Evolutionary conservation across 2,329 filamentous ascomycete genomes (phyloP).

Genomic region (Sclerotinia borealis): DNA sequence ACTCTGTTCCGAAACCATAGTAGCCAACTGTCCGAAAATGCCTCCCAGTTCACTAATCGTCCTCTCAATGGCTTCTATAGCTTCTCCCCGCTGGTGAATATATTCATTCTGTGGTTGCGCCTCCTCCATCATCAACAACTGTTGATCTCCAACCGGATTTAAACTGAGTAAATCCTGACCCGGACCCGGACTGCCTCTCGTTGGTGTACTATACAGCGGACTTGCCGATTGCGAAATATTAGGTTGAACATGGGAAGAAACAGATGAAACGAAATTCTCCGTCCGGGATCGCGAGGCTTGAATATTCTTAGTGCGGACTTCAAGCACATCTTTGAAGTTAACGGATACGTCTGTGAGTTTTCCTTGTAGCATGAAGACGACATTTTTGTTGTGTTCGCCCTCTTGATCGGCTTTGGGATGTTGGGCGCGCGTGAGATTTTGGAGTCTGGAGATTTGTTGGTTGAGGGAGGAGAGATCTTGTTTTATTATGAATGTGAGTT

Average conservation of each 20-base stretch:
- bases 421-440: conserved; percentile 69
- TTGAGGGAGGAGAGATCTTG: conserved; percentile 85
- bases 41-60: conserved; percentile 88
- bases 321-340: conserved; percentile 96
- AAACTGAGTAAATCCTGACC: conserved; percentile 70
- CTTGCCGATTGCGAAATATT: conserved; percentile 70
- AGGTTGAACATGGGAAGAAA: conserved; percentile 67
- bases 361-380: conserved; percentile 84
- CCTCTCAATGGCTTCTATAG: conserved; percentile 92
- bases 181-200: conserved; percentile 58
- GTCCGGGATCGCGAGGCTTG: conserved; percentile 87
- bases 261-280: conserved; percentile 92
- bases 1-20: conserved; percentile 95
- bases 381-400: conserved; percentile 96
- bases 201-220: conserved; percentile 78
- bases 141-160: conserved; percentile 79
- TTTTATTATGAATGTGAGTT: conserved; percentile 96
- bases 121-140: conserved; percentile 90
- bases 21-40: conserved; percentile 89
- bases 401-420: conserved; percentile 70
- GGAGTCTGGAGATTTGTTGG: conserved; percentile 79
- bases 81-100: conserved; percentile 88
- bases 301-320: conserved; percentile 95
- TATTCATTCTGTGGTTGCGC: conserved; percentile 80
- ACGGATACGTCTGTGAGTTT: conserved; percentile 87